Conservation (phyloP, 768 basidiomycete genomes). For the Naematelia encephala region DNA sequence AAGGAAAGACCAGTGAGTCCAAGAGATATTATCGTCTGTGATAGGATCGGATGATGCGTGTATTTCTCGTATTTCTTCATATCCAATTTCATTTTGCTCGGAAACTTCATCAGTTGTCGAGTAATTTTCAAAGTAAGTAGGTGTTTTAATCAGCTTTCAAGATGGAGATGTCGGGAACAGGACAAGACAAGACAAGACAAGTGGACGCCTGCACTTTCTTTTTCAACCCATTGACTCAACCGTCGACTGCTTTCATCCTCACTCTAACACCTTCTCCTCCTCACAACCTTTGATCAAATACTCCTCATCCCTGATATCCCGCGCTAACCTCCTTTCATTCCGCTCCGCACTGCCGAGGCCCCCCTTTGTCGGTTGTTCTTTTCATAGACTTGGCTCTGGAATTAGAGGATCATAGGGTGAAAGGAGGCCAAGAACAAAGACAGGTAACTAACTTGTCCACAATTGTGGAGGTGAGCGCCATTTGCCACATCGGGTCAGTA, state of each 20-base stretch:
- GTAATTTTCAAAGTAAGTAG: too few relatives aligned
- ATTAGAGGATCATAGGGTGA: too few relatives aligned
- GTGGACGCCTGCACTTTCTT: too few relatives aligned
- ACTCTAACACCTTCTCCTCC: not conserved
- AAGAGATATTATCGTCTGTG: conserved; percentile 39
- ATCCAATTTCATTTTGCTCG: not conserved
- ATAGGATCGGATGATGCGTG: conserved; percentile 13
- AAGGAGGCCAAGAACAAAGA: too few relatives aligned
- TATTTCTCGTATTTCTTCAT: not conserved
- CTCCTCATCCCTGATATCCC: not conserved
- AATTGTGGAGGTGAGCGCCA: too few relatives aligned
- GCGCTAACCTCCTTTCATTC: not conserved
- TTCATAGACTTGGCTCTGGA: too few relatives aligned
- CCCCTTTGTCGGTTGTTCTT: not conserved
- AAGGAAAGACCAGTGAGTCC: conserved; percentile 39
- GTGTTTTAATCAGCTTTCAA: too few relatives aligned
- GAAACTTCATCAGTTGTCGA: too few relatives aligned
- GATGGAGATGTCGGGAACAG: too few relatives aligned
- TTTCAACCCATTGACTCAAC: not conserved
- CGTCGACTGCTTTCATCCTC: not conserved
- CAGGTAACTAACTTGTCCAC: too few relatives aligned
- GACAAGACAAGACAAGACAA: too few relatives aligned
- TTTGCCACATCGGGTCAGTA: too few relatives aligned
- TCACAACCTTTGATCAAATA: not conserved
- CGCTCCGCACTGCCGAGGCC: not conserved